These are phyloP conservation scores for Epichloe brachyelytri DNA, from an alignment of 2,329 filamentous ascomycete species.

Conservation along the genomic window DNA sequence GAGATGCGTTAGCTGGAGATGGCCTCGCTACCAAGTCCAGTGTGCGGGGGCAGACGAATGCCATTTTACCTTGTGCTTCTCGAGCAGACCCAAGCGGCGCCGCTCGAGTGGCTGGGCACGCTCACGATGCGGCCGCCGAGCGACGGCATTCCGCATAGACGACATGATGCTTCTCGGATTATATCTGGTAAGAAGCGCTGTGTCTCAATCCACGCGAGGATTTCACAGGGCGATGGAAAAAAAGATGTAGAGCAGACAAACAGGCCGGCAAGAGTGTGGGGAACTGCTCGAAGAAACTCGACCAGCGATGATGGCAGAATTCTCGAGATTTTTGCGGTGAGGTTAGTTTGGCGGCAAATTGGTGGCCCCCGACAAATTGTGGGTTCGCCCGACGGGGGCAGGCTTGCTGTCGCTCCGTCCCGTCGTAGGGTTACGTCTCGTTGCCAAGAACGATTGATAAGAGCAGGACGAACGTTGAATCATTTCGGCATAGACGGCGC, in stretches of 20 bases:
- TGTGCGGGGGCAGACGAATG: not conserved
- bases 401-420: too few relatives aligned
- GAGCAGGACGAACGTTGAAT: too few relatives aligned
- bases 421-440: too few relatives aligned
- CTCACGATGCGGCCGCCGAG: conserved; percentile 79
- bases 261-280: too few relatives aligned
- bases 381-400: not conserved
- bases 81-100: conserved; percentile 76
- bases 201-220: too few relatives aligned
- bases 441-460: too few relatives aligned
- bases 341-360: not conserved
- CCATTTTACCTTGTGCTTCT: conserved; percentile 71
- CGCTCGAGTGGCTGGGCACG: conserved; percentile 77
- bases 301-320: conserved; percentile 19
- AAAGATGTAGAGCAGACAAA: too few relatives aligned
- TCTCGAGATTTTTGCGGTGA: conserved; percentile 25
- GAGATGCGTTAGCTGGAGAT: not conserved
- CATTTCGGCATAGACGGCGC: too few relatives aligned
- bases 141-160: conserved; percentile 51
- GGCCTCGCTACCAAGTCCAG: not conserved
- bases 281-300: not conserved
- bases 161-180: conserved; percentile 27
- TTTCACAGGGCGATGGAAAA: too few relatives aligned
- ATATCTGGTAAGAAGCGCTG: not conserved
- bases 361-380: not conserved